Base-by-base conservation (phyloP, 2,329 filamentous ascomycete genomes). In the Sclerotinia nivalis region DNA sequence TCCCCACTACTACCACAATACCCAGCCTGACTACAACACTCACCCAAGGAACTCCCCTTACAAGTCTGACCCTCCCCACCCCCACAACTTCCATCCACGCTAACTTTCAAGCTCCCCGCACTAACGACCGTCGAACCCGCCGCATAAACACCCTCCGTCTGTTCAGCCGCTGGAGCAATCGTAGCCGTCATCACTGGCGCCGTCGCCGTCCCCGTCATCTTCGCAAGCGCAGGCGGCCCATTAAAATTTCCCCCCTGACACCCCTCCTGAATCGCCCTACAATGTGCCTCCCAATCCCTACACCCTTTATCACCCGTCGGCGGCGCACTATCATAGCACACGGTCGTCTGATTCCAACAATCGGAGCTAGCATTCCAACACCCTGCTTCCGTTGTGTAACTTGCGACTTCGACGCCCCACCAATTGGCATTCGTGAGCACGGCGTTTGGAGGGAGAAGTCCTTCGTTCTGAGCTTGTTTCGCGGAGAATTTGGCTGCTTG, bases 361-460 rank as follows among this genome's bases (percentile, higher is more conserved):
- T 82, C 78, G 50, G 81, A 78, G 15, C 83, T 83, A 3, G 84
- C 80, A 69, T 81, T 82, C 87, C 88, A 92, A 82, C 91, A 93
- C 20, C 84, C 84, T 1, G 76, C 76, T 76, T 88, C 83, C 58
- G 82, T 81, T 6, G 80, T 81, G 80, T 90, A 92, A 12, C 79
- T 75, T 0, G 85, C 78, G 1, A 92, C 83, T 76, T 91, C 85
- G 71, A 84, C 81, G 66, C 85, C 89, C 79, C 89, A 91, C 90
- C 90, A 93, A 81, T 93, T 92, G 70, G 82, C 90, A 77, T 91
- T 92, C 76, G 88, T 87, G 71, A 89, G 76, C 50, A 91, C 81
- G 76, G 87, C 91, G 74, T 83, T 80, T 1, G 76, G 68, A 0
- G 89, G 89, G 66, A 87, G 81, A 18, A 84, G 78, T 18, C 88